phyloP scores from a whole-genome alignment of 2,329 filamentous ascomycete genomes.

The Monosporascus sp. region DNA sequence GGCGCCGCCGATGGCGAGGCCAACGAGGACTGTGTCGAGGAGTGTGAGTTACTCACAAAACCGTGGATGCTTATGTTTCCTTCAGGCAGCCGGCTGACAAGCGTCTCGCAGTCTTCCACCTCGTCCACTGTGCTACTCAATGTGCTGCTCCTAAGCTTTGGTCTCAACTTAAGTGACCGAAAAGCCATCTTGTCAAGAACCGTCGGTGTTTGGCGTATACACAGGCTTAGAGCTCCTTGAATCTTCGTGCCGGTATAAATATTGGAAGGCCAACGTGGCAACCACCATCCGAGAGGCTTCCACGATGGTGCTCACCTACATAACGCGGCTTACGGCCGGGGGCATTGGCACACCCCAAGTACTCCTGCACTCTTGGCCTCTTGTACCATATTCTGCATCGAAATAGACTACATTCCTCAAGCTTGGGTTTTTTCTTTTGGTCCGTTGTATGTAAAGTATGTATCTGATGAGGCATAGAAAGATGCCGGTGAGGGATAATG shows the following conservation, averaged over 20 bases:
- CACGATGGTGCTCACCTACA: neutral
- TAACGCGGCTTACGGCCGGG: neutral
- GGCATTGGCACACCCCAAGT: neutral
- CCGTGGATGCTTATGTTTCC: no score
- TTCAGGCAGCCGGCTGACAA: neutral
- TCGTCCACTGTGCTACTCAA: conserved; percentile 86
- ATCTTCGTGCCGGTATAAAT: conserved; percentile 8
- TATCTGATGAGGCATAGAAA: no score
- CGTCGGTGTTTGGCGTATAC: conserved; percentile 8
- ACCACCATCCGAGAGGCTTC: neutral
- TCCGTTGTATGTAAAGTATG: no score
- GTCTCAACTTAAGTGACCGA: conserved; percentile 77
- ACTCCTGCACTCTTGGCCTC: neutral
- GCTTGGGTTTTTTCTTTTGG: no score
- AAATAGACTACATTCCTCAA: neutral
- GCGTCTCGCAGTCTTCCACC: conserved; percentile 80
- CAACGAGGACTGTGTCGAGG: conserved; percentile 94
- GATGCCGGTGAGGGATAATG: neutral
- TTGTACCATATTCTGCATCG: neutral
- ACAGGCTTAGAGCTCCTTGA: conserved; percentile 13
- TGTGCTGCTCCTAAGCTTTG: conserved; percentile 97
- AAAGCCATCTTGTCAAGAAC: conserved; percentile 8
- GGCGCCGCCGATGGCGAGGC: conserved; percentile 61
- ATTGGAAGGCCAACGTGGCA: neutral
- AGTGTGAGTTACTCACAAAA: conserved; percentile 63